A percentile compares a stretch with the other conserved stretches of the same genome.
These are phyloP conservation scores for Emmonsia crescens DNA, from an alignment of 2,329 filamentous ascomycete genomes.

Conservation along the genomic window DNA sequence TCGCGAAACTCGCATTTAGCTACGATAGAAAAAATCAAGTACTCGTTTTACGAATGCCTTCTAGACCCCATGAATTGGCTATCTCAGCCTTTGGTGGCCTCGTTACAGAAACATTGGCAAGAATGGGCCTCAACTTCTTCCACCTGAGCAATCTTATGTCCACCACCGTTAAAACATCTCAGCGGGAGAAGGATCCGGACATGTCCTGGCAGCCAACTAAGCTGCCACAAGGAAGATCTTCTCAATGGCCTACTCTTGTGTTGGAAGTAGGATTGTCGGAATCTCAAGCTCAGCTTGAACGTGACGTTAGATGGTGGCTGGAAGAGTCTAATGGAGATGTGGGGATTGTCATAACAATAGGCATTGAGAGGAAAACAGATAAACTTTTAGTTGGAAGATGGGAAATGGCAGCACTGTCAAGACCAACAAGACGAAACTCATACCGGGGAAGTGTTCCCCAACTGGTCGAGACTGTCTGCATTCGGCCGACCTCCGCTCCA, in stretches of 20 bases:
- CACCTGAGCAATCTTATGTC: neutral
- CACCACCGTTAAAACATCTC: neutral
- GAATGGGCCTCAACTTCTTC: neutral
- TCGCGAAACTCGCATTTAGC: neutral
- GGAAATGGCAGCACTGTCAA: neutral
- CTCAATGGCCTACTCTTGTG: slow-evolving; percentile 1
- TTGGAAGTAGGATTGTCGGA: slow-evolving; percentile 2
- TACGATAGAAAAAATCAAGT: neutral
- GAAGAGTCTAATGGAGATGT: neutral
- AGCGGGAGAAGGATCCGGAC: neutral
- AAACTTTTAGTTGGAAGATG: neutral
- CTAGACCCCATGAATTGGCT: neutral
- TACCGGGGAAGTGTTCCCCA: neutral
- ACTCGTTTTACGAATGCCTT: neutral
- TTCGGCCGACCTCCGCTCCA: neutral
- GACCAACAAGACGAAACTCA: neutral
- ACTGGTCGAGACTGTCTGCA: neutral
- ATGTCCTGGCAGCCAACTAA: neutral
- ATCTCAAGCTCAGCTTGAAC: neutral
- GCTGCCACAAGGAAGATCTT: neutral
- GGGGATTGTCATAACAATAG: neutral
- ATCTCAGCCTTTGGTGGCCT: neutral
- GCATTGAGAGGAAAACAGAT: neutral
- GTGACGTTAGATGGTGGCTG: slow-evolving; percentile 1
- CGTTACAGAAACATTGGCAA: neutral